Base-by-base conservation (phyloP, 768 basidiomycete genomes). In the Mycena sanguinolenta region DNA sequence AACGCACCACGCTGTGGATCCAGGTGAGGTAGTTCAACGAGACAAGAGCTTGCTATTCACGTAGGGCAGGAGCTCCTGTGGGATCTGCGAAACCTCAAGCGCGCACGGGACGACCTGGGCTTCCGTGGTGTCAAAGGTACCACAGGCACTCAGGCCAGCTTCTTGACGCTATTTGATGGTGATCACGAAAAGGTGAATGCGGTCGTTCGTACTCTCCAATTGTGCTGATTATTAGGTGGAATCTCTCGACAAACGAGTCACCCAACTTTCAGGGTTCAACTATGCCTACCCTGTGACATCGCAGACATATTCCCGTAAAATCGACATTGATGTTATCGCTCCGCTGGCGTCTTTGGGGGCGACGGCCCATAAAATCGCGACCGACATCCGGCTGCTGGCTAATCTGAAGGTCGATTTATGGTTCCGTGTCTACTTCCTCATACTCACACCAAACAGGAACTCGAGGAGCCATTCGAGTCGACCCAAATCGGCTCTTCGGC, bases 41-140 rank as follows among this genome's bases (percentile, higher is more conserved):
- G 30, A 6, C 23, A 53, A 39, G 23, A 21, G 21, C 46, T 65
- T 19, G 27, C 13, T 1, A 34, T 60, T 44, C 52, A 52, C 19
- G 19, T 34, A 21, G 21, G 49, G 13, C 72, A 95, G 90, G 98
- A 99, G 77, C 87, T 99, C 3, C 85, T 99, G 2, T 98, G 97
- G 97, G 98, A 99, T 80, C 84, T 99, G 67, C 87, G 97, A 23
- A 98, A 98, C 80, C 86, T 34, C 32, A 34, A 34, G 32, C 10
- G 32, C 32, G 32, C 32, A 10, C 6, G 32, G 32, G 32, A 34
- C 32, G 32, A 34, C 32, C 32, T 34, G 32, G 32, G 32, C 32
- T 99, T 99, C 86, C 90, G 98, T 63, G 98, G 98, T 54, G 98
- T 97, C 60, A 99, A 99, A 82, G 98, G 98, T n/a, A 99, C 98